Evolutionary conservation across 257 asterid species (phyloP).

Genomic region (Leptodermis oblonga): DNA sequence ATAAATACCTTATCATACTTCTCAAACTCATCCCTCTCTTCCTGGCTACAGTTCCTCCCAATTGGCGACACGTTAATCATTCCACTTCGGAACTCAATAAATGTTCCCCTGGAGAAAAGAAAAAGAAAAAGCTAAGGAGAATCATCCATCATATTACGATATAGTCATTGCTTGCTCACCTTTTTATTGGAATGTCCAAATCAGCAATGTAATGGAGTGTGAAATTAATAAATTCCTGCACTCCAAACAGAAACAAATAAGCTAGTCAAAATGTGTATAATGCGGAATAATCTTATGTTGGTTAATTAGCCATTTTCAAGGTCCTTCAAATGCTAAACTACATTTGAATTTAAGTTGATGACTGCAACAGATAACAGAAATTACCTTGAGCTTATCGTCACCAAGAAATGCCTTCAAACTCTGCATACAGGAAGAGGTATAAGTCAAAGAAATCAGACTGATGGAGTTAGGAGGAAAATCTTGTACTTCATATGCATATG

Average conservation of each 20-base stretch:
- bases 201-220: constrained; percentile 93
- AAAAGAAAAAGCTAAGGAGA: constrained; percentile 12
- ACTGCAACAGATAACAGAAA: not conserved
- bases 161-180: constrained; percentile 45
- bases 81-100: constrained; percentile 94
- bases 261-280: not conserved
- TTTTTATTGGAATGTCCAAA: constrained; percentile 92
- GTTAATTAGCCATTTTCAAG: not conserved
- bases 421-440: constrained; percentile 36
- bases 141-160: not conserved
- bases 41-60: constrained; percentile 98
- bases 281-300: not conserved
- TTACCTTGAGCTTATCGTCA: constrained; percentile 89
- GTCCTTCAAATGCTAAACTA: not conserved
- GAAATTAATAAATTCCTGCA: constrained; percentile 92
- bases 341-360: not conserved
- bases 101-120: constrained; percentile 67
- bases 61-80: constrained; percentile 97
- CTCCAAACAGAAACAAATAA: constrained; percentile 9
- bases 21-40: constrained; percentile 91
- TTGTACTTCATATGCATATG: not conserved
- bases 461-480: not conserved
- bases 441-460: not conserved
- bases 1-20: constrained; percentile 83
- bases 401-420: constrained; percentile 83